Evolutionary conservation across 2,329 filamentous ascomycete genomes (phyloP).

Genomic region (Coniella vitis): DNA sequence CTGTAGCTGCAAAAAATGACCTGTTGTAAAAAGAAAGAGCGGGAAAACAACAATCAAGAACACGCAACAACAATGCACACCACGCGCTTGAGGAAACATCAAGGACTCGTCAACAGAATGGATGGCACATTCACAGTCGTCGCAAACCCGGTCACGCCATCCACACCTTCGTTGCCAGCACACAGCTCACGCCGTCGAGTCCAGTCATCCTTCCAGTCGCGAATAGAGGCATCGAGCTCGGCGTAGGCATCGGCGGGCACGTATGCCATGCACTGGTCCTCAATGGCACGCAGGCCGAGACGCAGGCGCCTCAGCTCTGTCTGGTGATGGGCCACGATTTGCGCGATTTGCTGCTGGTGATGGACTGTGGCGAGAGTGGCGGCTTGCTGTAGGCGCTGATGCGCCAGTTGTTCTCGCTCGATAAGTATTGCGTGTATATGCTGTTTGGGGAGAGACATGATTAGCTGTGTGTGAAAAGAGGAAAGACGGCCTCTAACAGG

Average conservation of each 20-base stretch:
- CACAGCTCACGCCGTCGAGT: slow-evolving; percentile 29
- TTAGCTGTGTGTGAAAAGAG: neutral
- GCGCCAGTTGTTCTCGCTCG: slow-evolving; percentile 49
- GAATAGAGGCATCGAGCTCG: slow-evolving; percentile 52
- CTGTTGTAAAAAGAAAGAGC: no score
- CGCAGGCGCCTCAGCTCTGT: slow-evolving; percentile 55
- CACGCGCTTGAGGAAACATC: no score
- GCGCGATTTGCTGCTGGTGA: slow-evolving; percentile 39
- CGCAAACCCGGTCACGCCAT: no score
- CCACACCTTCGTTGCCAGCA: slow-evolving; percentile 7
- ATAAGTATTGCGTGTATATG: slow-evolving; percentile 58
- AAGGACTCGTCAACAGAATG: no score
- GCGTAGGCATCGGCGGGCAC: slow-evolving; percentile 44
- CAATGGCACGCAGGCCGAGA: slow-evolving; percentile 55
- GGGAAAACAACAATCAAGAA: no score
- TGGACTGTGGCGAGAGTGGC: slow-evolving; percentile 43
- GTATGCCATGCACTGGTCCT: slow-evolving; percentile 47
- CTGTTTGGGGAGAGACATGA: slow-evolving; percentile 24
- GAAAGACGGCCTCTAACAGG: no score
- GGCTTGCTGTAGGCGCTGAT: slow-evolving; percentile 52
- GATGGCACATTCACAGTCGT: no score
- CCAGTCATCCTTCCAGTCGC: slow-evolving; percentile 57
- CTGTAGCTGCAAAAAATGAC: no score
- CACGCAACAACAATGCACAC: neutral
- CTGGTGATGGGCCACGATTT: slow-evolving; percentile 49